Evolutionary conservation across 768 basidiomycete genomes (phyloP), one percentile per base, ranked within the genome.

Genomic region (Pisolithus marmoratus): DNA sequence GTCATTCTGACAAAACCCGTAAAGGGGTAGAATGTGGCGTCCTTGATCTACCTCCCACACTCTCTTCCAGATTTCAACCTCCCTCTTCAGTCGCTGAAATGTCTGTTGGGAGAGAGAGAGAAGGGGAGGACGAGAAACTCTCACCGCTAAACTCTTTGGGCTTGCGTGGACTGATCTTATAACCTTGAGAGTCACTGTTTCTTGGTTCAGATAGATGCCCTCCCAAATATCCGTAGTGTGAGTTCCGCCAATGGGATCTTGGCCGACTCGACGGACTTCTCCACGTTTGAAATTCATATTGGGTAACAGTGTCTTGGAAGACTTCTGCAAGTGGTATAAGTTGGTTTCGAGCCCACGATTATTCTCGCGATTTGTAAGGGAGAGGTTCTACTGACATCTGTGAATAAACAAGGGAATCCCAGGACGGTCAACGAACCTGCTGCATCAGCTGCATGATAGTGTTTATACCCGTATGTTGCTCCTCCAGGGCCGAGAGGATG

Each of bases 121-220:
- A 7, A 50, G 38, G 12, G 45, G 19, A 23, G 34, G n/a, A 3
- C 15, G 6, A 19, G n/a, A 29, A 19, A 20, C n/a, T 59, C 67
- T 45, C 58, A 79, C 80, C 50, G 70, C 62, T 23, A 72, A 52
- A 54, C 73, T 77, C 26, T 71, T 65, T 6, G 77, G 78, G 48
- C 74, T 70, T 26, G 74, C 71, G 46, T 76, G 70, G 43, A 81
- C 73, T 11, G 78, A 75, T 36, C 81, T 76, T 29, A 83, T 64
- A 7, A 75, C 72, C 58, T 82, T 82, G 61, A 83, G 76, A 3
- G 78, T 76, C 2, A 82, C 81, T 52, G 79, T 80, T 55, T 81
- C 77, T 45, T 72, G 68, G 29, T 70, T 69, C 1, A 83, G 70
- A 64, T 80, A 83, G 9, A 76, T 27, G 4, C 82, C 82, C 59